These are phyloP conservation scores for Lycium ferocissimum DNA, from an alignment of 257 asterid genomes.

Conservation along the genomic window DNA sequence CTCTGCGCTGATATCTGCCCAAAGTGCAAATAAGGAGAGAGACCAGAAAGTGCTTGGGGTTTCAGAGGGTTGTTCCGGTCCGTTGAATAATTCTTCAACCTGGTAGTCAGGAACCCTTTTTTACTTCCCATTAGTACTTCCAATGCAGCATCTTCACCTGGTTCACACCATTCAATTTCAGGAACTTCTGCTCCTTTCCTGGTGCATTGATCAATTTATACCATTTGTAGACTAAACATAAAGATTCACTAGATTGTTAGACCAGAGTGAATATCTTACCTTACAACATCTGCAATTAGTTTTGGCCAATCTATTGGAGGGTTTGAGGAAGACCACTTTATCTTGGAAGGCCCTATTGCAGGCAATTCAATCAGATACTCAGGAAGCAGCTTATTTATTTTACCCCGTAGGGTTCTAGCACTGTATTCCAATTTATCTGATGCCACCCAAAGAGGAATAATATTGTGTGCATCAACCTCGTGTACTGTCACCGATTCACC, in stretches of 20 bases:
- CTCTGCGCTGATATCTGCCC: slow-evolving; percentile 96
- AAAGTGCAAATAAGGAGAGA: slow-evolving; percentile 97
- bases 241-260: slow-evolving; percentile 28
- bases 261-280: slow-evolving; percentile 51
- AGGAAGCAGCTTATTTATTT: slow-evolving; percentile 79
- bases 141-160: slow-evolving; percentile 83
- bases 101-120: slow-evolving; percentile 69
- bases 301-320: slow-evolving; percentile 63
- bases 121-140: slow-evolving; percentile 71
- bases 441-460: slow-evolving; percentile 93
- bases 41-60: slow-evolving; percentile 85
- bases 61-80: slow-evolving; percentile 90
- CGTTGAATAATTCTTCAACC: slow-evolving; percentile 70
- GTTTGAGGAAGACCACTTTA: slow-evolving; percentile 58
- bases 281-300: slow-evolving; percentile 64
- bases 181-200: slow-evolving; percentile 98
- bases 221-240: slow-evolving; percentile 29
- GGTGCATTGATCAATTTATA: slow-evolving; percentile 41
- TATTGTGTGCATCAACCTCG: slow-evolving; percentile 94
- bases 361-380: slow-evolving; percentile 85
- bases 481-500: slow-evolving; percentile 67
- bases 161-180: slow-evolving; percentile 94
- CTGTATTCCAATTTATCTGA: slow-evolving; percentile 85
- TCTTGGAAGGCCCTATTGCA: slow-evolving; percentile 47
- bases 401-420: slow-evolving; percentile 84